Evolutionary conservation across 495 filamentous ascomycete species (phyloP).

Genomic region (Daldinia caldariorum): DNA sequence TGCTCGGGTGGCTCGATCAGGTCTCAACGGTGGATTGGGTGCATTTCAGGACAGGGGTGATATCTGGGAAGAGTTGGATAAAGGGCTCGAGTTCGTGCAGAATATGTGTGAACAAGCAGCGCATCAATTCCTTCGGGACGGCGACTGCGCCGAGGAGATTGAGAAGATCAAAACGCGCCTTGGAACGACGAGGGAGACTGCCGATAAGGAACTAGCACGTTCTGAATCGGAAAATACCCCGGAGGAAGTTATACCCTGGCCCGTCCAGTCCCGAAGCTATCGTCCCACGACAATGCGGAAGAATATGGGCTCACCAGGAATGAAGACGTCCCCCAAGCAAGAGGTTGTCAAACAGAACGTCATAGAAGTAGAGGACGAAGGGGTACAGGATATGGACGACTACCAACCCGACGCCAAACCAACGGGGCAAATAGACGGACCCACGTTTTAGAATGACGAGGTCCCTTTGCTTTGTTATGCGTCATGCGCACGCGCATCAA

Average conservation of each 20-base stretch:
- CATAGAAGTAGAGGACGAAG: conserved; percentile 52
- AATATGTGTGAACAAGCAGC: conserved; percentile 83
- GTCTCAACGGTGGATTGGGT: conserved; percentile 41
- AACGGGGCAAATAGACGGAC: conserved; percentile 38
- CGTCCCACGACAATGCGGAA: conserved; percentile 50
- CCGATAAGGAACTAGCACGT: conserved; percentile 67
- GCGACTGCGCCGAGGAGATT: conserved; percentile 80
- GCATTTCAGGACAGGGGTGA: conserved; percentile 52
- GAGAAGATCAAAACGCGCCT: conserved; percentile 69
- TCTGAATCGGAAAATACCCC: conserved; percentile 53
- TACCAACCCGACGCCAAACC: conserved; percentile 42
- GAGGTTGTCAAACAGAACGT: conserved; percentile 39
- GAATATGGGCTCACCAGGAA: conserved; percentile 32
- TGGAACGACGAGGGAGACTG: conserved; percentile 66
- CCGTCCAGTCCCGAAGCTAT: conserved; percentile 45
- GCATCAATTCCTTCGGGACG: conserved; percentile 85
- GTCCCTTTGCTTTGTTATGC: conserved; percentile 4
- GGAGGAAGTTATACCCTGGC: conserved; percentile 34
- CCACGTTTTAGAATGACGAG: conserved; percentile 33
- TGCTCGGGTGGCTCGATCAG: conserved; percentile 34
- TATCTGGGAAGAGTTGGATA: conserved; percentile 77
- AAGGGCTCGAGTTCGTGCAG: conserved; percentile 79
- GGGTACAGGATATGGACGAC: conserved; percentile 53
- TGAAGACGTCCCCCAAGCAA: conserved; percentile 45
- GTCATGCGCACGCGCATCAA: conserved; percentile 13